A percentile compares a stretch with the other conserved stretches of the same genome.
Evolutionary conservation across 1,284 basidiomycete species (phyloP).

Genomic region (Pseudozyma tsukubaensis): DNA sequence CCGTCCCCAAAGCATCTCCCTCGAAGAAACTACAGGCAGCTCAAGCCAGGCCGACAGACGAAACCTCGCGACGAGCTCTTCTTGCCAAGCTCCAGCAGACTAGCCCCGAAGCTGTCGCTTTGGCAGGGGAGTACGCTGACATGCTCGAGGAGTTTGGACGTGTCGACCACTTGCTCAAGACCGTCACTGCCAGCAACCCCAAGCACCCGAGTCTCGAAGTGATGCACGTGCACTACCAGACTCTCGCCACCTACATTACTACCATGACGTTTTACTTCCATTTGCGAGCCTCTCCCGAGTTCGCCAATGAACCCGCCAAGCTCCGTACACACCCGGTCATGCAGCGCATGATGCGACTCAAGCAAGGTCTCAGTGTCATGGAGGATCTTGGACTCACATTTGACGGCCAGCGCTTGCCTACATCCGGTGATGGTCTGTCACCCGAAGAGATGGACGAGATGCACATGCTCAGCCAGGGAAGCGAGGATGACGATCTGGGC

Average conservation of each 20-base stretch:
- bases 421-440: constrained; percentile 19
- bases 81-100: constrained; percentile 82
- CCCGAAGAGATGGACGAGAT: constrained; percentile 47
- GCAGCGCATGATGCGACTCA: constrained; percentile 83
- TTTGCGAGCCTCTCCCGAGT: constrained; percentile 74
- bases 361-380: constrained; percentile 82
- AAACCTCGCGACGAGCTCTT: constrained; percentile 69
- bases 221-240: constrained; percentile 71
- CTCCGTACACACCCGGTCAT: constrained; percentile 75
- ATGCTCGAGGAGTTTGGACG: constrained; percentile 73
- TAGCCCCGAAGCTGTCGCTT: constrained; percentile 78
- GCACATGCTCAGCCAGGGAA: constrained; percentile 49
- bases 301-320: constrained; percentile 44
- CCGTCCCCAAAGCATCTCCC: background rate
- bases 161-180: constrained; percentile 74
- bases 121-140: constrained; percentile 72
- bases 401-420: constrained; percentile 26
- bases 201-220: constrained; percentile 71
- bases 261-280: constrained; percentile 93
- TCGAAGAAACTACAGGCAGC: constrained; percentile 1
- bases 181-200: constrained; percentile 73
- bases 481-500: constrained; percentile 56
- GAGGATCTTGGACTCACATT: constrained; percentile 65
- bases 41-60: constrained; percentile 7
- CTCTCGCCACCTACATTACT: constrained; percentile 87